Conservation (phyloP, 257 asterid species). For the Echites panduratus region DNA sequence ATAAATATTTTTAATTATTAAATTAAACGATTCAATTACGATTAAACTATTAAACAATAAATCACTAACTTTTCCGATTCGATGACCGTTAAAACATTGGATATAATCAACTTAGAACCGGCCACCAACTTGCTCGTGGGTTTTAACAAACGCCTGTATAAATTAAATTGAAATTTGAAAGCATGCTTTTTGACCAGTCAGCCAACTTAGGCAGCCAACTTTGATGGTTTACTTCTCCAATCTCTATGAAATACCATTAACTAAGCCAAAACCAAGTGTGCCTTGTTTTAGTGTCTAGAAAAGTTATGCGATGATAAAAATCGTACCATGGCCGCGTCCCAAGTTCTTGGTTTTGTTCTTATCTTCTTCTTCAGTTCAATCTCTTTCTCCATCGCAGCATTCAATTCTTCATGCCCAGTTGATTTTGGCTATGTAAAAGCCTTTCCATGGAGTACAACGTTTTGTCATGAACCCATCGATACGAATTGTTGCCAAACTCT, state of each 20-base stretch:
- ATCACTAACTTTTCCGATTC: no score
- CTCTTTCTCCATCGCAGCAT: constrained; percentile 1
- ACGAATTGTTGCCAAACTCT: constrained; percentile 10
- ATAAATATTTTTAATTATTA: no score
- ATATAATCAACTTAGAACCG: no score
- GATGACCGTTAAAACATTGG: no score
- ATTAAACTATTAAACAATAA: no score
- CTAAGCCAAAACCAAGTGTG: background rate
- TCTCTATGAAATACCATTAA: background rate
- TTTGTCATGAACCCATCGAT: background rate
- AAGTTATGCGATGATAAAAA: background rate
- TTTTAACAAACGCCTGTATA: background rate
- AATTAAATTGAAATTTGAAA: background rate
- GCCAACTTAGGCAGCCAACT: constrained; percentile 1
- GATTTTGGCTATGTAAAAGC: constrained; percentile 6
- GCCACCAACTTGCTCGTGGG: background rate
- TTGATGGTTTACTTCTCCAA: background rate
- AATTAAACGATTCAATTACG: no score
- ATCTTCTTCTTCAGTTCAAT: constrained; percentile 1
- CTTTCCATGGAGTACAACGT: constrained; percentile 1
- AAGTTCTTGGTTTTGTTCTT: background rate
- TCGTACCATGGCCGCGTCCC: background rate
- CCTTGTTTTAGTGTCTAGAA: no score
- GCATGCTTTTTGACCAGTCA: background rate
- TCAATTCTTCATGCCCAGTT: constrained; percentile 12